These are phyloP conservation scores for Cymodocea nodosa DNA, from an alignment of 116 monocot species.

Conservation along the genomic window DNA sequence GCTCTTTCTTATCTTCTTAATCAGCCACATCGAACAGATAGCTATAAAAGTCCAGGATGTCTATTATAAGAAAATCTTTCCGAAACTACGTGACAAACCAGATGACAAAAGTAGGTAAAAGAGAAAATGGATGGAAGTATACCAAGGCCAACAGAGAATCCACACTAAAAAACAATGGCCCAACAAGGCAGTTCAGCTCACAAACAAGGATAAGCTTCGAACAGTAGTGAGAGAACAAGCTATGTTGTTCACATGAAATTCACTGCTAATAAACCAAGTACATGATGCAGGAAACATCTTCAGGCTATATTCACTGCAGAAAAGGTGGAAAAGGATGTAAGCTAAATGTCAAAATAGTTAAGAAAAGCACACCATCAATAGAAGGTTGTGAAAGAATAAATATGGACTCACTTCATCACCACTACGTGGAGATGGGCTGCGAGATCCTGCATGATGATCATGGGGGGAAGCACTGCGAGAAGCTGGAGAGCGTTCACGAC, in stretches of 20 bases:
- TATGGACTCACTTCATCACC: conserved; percentile 25
- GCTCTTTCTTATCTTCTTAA: background rate
- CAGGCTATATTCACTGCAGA: background rate
- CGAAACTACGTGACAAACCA: background rate
- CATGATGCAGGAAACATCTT: background rate
- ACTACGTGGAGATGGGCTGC: conserved; percentile 29
- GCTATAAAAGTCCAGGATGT: conserved; percentile 10
- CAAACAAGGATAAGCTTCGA: background rate
- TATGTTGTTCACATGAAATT: background rate
- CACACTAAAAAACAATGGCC: background rate
- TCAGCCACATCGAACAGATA: background rate
- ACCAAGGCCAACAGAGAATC: conserved; percentile 3
- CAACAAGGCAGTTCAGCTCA: conserved; percentile 1
- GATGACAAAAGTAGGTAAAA: background rate
- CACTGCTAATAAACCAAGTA: background rate
- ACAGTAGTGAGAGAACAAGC: background rate
- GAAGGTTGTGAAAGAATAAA: background rate
- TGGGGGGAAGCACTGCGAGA: conserved; percentile 43
- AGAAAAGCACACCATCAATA: no score
- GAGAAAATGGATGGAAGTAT: conserved; percentile 1
- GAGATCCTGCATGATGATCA: conserved; percentile 22
- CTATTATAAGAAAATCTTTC: conserved; percentile 5
- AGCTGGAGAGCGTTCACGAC: conserved; percentile 15
- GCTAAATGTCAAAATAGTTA: background rate
- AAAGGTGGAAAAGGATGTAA: background rate